Evolutionary conservation across 73 alveolate species (phyloP).

Genomic region (Paramecium octaurelia): DNA sequence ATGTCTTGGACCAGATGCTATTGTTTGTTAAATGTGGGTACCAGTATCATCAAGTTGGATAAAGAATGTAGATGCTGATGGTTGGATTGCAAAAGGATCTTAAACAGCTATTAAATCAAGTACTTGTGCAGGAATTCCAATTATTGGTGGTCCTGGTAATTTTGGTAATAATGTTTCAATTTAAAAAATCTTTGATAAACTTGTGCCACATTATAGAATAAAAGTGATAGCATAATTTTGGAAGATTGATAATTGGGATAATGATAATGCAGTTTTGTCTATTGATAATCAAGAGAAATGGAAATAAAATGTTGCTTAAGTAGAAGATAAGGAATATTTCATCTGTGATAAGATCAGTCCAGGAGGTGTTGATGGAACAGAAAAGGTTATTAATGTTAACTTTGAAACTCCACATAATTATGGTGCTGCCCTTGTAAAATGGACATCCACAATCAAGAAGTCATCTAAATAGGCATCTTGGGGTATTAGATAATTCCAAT

Average conservation of each 20-base stretch:
- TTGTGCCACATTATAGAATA: constrained; percentile 22
- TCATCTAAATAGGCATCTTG: not conserved
- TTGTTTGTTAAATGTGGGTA: not conserved
- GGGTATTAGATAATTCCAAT: constrained; percentile 24
- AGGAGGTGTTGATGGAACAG: constrained; percentile 32
- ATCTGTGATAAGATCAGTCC: not conserved
- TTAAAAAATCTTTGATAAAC: not conserved
- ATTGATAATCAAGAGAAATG: not conserved
- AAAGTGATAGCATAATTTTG: not conserved
- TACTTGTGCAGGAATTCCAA: constrained; percentile 32
- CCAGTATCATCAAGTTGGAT: not conserved
- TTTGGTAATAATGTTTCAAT: not conserved
- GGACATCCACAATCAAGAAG: not conserved
- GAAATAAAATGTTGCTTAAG: not conserved
- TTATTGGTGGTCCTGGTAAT: not conserved
- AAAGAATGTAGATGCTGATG: not conserved
- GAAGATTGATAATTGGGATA: constrained; percentile 28
- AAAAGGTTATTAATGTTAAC: not conserved
- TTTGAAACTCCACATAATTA: constrained; percentile 29
- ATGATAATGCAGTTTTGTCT: not conserved
- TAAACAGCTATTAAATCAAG: not conserved
- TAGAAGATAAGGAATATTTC: not conserved
- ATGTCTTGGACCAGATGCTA: constrained; percentile 42
- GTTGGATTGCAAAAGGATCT: not conserved
- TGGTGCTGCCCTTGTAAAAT: constrained; percentile 13